Base-by-base conservation (phyloP, 805 yeast genomes). In the Cyberlindnera sargentensis region DNA sequence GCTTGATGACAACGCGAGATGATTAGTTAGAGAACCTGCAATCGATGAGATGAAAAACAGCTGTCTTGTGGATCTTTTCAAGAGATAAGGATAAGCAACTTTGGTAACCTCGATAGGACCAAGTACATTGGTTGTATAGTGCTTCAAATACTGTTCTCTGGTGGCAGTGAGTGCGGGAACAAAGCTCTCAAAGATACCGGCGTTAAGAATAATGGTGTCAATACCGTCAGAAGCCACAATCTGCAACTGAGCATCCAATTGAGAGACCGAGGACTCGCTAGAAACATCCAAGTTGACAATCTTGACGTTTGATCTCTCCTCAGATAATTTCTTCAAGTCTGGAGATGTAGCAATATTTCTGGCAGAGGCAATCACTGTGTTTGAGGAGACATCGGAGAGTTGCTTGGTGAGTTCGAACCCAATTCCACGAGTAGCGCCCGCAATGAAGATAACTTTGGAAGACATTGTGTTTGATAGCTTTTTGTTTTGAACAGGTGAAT, bases 21-120 rank as follows among this genome's bases (percentile, higher is more conserved):
- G 34, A 2, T 30, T 25, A 23, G 46, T 44, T n/a, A 58, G 46
- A 20, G 61, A 54, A 3, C 58, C 67, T 4, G 56, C 62, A 9
- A 32, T 20, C 11, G 58, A 47, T 11, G 69, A 55, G 7, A 62
- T 41, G 40, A 60, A 61, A 9, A 60, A 42, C n/a, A 65, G 35
- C 38, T 61, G 47, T 44, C 53, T 58, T 5, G 57, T 49, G 2
- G 34, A 33, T 7, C 48, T 28, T 32, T 46, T 42, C n/a, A 39
- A n/a, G 23, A 60, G 43, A 24, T 49, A 49, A 10, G 53, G 48
- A 24, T 44, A 44, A 6, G 44, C 40, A 2, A 23, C 39, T 26
- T 47, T 41, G 1, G 41, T 15, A 15, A 34, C 23, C 15, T 36
- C 35, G 8, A 42, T 15, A 11, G 50, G 39, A 28, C 30, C 30